A percentile compares a stretch with the other conserved stretches of the same genome.
phyloP scores from a whole-genome alignment of 768 basidiomycete genomes.

The Aureoboletus auriporus region DNA sequence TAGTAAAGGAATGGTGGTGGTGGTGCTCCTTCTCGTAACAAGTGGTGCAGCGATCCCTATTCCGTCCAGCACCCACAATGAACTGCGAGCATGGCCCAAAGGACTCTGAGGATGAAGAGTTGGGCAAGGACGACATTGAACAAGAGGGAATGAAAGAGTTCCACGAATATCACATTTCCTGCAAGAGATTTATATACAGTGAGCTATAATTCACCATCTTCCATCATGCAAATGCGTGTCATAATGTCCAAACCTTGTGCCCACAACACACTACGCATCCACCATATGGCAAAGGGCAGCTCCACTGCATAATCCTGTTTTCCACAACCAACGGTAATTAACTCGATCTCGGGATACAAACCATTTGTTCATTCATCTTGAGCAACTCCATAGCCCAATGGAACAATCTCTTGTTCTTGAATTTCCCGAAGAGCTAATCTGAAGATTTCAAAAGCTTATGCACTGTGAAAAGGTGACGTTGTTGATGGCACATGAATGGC shows the following conservation, averaged over 20 bases:
- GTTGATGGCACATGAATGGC: neutral
- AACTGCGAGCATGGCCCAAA: constrained; percentile 1
- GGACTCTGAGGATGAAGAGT: neutral
- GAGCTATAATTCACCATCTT: constrained; percentile 1
- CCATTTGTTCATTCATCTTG: constrained; percentile 2
- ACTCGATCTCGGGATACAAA: constrained; percentile 1
- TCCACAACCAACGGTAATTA: constrained; percentile 3
- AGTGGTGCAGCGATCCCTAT: neutral
- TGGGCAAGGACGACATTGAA: neutral
- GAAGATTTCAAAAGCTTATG: neutral
- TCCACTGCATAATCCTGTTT: neutral
- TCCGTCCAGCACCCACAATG: neutral
- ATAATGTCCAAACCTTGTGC: constrained; percentile 7
- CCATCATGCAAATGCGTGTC: constrained; percentile 2
- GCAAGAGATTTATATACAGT: constrained; percentile 1
- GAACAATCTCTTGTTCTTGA: constrained; percentile 1
- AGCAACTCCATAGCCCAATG: constrained; percentile 3
- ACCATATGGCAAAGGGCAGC: constrained; percentile 4
- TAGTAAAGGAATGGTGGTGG: neutral
- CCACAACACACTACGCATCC: constrained; percentile 2
- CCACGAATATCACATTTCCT: neutral
- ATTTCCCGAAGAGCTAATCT: neutral
- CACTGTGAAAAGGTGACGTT: neutral
- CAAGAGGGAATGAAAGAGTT: too few relatives aligned
- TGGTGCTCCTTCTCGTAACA: constrained; percentile 2